Percentiles rank a stretch among this genome's conserved stretches.
Conservation (phyloP, 2,329 filamentous ascomycete genomes). For the Thelonectria discophora region DNA sequence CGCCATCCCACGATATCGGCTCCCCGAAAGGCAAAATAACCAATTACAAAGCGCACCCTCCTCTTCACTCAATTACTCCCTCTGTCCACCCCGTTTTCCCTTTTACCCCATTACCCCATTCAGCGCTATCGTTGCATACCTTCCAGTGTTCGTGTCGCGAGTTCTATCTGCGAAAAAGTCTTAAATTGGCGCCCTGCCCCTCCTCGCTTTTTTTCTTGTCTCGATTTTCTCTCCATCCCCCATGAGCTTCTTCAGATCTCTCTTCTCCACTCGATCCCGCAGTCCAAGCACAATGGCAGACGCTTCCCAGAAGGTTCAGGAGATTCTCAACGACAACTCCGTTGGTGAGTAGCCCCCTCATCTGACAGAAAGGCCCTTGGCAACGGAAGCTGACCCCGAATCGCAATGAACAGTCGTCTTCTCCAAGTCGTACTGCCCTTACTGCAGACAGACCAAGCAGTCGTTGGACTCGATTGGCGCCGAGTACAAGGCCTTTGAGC, state of each 20-base stretch:
- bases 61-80: not conserved
- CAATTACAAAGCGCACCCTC: slow-evolving; percentile 33
- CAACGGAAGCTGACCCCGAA: slow-evolving; percentile 2
- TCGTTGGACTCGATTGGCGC: slow-evolving; percentile 75
- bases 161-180: not conserved
- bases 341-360: slow-evolving; percentile 67
- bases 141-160: not conserved
- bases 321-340: slow-evolving; percentile 87
- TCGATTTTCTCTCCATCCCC: slow-evolving; percentile 5
- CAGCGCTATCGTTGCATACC: not conserved
- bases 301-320: slow-evolving; percentile 83
- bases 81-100: not conserved
- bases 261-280: slow-evolving; percentile 71
- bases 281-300: slow-evolving; percentile 79
- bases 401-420: slow-evolving; percentile 76
- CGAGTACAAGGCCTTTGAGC: slow-evolving; percentile 79
- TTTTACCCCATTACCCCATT: not conserved
- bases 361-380: not conserved
- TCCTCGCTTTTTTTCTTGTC: slow-evolving; percentile 7
- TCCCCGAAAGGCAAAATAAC: slow-evolving; percentile 3
- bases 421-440: slow-evolving; percentile 96
- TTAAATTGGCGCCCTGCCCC: slow-evolving; percentile 34
- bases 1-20: slow-evolving; percentile 20
- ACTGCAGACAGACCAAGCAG: slow-evolving; percentile 83
- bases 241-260: slow-evolving; percentile 75